These are phyloP conservation scores for Phytophthora megakarya DNA, from an alignment of 352 stramenopile species.

Conservation along the genomic window DNA sequence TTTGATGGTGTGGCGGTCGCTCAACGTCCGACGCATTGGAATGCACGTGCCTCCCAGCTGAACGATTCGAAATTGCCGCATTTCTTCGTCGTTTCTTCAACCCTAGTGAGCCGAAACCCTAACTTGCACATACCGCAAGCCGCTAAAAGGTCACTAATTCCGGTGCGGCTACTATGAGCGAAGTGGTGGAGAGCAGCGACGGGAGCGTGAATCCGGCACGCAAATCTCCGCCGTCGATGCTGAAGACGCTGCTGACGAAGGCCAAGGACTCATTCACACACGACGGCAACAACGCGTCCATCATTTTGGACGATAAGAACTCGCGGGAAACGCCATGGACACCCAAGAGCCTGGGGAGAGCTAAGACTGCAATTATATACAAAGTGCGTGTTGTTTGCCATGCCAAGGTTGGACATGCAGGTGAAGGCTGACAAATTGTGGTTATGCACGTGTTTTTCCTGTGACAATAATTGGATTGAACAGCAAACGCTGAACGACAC, in stretches of 20 bases:
- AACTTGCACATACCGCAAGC: conserved; percentile 8
- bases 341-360: conserved; percentile 80
- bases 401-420: not conserved
- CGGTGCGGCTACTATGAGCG: conserved; percentile 16
- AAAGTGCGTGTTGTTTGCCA: conserved; percentile 44
- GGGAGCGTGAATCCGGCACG: not conserved
- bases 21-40: conserved; percentile 31
- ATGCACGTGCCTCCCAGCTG: not conserved
- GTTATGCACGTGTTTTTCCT: conserved; percentile 1
- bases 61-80: conserved; percentile 29
- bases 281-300: conserved; percentile 83
- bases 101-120: conserved; percentile 21
- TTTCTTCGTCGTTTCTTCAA: conserved; percentile 41
- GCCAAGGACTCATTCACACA: conserved; percentile 53
- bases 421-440: conserved; percentile 4
- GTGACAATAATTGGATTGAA: conserved; percentile 5
- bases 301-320: conserved; percentile 58
- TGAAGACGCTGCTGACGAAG: conserved; percentile 46
- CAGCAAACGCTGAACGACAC: conserved; percentile 89
- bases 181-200: conserved; percentile 4
- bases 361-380: conserved; percentile 88
- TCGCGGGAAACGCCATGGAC: conserved; percentile 73
- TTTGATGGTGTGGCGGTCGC: conserved; percentile 15
- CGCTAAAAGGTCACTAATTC: conserved; percentile 13
- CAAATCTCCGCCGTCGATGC: conserved; percentile 32